Evolutionary conservation across 1,139 yeast species (phyloP).

Genomic region (Blastobotrys capitulatus): DNA sequence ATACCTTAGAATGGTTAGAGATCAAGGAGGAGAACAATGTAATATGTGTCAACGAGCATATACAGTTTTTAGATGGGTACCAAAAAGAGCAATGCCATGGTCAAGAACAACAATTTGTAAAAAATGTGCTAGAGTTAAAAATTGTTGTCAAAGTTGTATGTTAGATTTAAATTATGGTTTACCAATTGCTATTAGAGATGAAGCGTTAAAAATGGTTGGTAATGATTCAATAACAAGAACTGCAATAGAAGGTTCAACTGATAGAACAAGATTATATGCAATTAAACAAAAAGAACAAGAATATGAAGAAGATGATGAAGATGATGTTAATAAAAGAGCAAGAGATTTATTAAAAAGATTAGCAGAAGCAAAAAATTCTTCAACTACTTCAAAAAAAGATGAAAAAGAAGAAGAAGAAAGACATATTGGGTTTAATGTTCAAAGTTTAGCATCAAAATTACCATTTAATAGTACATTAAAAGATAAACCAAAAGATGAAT

Average conservation of each 20-base stretch:
- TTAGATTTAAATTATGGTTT: constrained; percentile 75
- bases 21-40: constrained; percentile 63
- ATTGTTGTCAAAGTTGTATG: constrained; percentile 87
- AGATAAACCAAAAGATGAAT: constrained; percentile 40
- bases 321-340: constrained; percentile 31
- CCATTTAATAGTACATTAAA: constrained; percentile 55
- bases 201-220: constrained; percentile 63
- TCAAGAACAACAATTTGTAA: constrained; percentile 47
- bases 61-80: constrained; percentile 70
- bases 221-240: constrained; percentile 24
- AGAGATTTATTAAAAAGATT: constrained; percentile 38
- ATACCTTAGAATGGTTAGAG: constrained; percentile 65
- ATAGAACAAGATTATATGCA: constrained; percentile 9
- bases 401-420: constrained; percentile 4
- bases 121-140: constrained; percentile 71
- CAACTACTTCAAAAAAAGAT: not conserved
- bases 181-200: constrained; percentile 72
- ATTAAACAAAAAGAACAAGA: constrained; percentile 9
- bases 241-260: constrained; percentile 33
- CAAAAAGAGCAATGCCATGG: constrained; percentile 26
- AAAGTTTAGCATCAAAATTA: constrained; percentile 42
- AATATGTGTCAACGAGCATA: constrained; percentile 76
- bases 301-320: constrained; percentile 6
- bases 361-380: constrained; percentile 30
- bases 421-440: not conserved